phyloP scores from a whole-genome alignment of 768 basidiomycete species.

The Multifurca ochricompacta region DNA sequence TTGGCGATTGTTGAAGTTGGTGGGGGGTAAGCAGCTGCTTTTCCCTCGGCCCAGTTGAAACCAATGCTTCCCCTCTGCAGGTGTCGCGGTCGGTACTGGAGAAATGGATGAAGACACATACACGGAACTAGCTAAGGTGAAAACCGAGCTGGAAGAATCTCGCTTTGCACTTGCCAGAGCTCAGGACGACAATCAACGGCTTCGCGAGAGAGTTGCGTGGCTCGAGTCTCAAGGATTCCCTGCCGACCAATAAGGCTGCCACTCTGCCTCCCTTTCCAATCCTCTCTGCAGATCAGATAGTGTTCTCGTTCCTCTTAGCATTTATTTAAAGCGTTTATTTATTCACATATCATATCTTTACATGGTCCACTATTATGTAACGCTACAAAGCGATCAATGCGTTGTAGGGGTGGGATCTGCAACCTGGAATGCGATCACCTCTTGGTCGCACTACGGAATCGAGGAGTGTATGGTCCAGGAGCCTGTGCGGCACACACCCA shows the following conservation, averaged over 20 bases:
- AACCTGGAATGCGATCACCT: neutral
- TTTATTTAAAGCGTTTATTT: neutral
- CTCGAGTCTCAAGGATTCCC: slow-evolving; percentile 4
- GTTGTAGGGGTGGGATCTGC: neutral
- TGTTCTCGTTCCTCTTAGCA: neutral
- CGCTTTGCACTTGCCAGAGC: slow-evolving; percentile 37
- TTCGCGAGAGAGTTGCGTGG: slow-evolving; percentile 24
- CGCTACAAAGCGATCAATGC: neutral
- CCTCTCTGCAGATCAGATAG: neutral
- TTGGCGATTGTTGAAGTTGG: slow-evolving; percentile 75
- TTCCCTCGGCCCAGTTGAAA: neutral
- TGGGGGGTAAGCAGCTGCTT: slow-evolving; percentile 37
- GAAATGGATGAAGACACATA: slow-evolving; percentile 54
- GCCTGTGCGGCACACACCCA: slow-evolving; percentile 25
- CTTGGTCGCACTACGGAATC: neutral
- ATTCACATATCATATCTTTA: neutral
- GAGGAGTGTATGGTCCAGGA: neutral
- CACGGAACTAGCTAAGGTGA: slow-evolving; percentile 42
- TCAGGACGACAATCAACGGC: slow-evolving; percentile 47
- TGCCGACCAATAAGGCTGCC: neutral
- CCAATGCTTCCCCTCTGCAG: slow-evolving; percentile 37
- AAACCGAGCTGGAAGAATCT: slow-evolving; percentile 39
- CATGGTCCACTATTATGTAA: neutral
- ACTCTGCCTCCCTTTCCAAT: neutral
- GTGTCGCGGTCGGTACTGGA: slow-evolving; percentile 67